Evolutionary conservation across 2,329 filamentous ascomycete species (phyloP), one percentile per base, ranked within the genome.

Genomic region (Ophiocordyceps australis): DNA sequence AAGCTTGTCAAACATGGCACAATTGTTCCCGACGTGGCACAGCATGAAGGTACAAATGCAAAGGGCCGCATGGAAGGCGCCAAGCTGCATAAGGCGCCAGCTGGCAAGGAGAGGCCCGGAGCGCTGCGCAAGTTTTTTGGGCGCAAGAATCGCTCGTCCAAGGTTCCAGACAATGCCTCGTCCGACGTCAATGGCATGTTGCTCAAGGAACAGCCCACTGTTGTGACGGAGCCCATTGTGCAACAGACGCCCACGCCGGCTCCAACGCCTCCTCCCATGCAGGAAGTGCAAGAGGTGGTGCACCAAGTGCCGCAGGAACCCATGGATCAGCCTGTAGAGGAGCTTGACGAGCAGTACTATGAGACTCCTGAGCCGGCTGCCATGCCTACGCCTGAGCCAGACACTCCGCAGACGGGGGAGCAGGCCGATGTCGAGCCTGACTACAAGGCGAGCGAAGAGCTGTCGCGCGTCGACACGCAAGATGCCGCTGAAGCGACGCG

Each of bases 61-160:
- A n/a, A n/a, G n/a, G n/a, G n/a, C n/a, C n/a, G n/a, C n/a, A n/a
- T n/a, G n/a, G n/a, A n/a, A n/a, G 41, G 44, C 10, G 63, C 62
- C 45, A 69, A 66, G 44, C 54, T 68, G 11, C 64, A 67, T 32
- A 71, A 69, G 12, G n/a, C n/a, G n/a, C n/a, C n/a, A n/a, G 17
- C 56, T 5, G 41, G 43, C 31, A 58, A 55, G 42, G 51, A 59
- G 27, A 51, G 52, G 35, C 43, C 46, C 21, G 54, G 55, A 17
- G 66, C 69, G 11, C 59, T 79, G 37, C 65, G 64, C 33, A 76
- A 74, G 47, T 54, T 79, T 22, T 78, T 79, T 39, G 60, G 61
- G 24, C 64, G 69, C 36, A 75, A 69, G 50, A 72, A 71, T 39
- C 56, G 63, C 31, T 41, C 50, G 30, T 73, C 62, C 19, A 75